phyloP scores from a whole-genome alignment of 177 flowering plant genomes.

The Tripterygium wilfordii region DNA sequence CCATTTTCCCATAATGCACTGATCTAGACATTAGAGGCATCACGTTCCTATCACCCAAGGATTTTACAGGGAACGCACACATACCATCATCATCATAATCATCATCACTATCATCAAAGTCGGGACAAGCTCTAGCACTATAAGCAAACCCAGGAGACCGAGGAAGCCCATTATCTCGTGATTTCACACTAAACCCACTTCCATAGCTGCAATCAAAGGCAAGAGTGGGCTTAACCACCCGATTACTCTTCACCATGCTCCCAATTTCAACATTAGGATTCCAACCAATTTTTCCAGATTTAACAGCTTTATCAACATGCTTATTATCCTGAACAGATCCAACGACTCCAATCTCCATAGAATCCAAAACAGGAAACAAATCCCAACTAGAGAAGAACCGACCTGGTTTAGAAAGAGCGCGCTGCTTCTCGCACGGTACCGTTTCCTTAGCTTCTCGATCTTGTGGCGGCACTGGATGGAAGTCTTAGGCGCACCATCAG shows the following conservation, averaged over 20 bases:
- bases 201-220: too few species aligned
- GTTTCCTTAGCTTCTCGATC: slow-evolving; percentile 88
- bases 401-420: slow-evolving; percentile 24
- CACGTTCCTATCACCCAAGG: slow-evolving; percentile 18
- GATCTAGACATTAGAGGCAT: slow-evolving; percentile 12
- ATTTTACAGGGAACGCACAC: slow-evolving; percentile 18
- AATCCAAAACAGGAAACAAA: slow-evolving; percentile 45
- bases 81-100: background rate
- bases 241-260: too few species aligned
- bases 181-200: too few species aligned
- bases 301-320: background rate
- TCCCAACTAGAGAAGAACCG: slow-evolving; percentile 53
- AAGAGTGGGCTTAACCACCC: too few species aligned
- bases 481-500: slow-evolving; percentile 45
- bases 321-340: background rate
- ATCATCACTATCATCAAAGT: background rate
- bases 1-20: slow-evolving; percentile 6
- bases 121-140: background rate
- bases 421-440: slow-evolving; percentile 74
- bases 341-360: slow-evolving; percentile 17
- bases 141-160: too few species aligned
- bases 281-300: too few species aligned
- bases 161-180: too few species aligned
- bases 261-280: too few species aligned
- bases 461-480: slow-evolving; percentile 90